Evolutionary conservation across 192 early-diverging fungal species (phyloP).

Genomic region (Backusella australiensis): DNA sequence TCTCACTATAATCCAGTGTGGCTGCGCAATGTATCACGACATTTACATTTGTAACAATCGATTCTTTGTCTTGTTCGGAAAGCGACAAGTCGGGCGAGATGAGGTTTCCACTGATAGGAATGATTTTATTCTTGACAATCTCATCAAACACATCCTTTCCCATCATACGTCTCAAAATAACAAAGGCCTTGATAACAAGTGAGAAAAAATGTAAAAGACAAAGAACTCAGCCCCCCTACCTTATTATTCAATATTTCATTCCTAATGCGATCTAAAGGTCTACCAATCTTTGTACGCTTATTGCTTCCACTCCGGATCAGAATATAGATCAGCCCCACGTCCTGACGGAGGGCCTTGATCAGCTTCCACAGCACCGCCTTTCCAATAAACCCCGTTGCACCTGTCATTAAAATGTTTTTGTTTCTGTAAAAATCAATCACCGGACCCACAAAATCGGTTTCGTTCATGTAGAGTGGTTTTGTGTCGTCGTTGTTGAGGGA

Average conservation of each 20-base stretch:
- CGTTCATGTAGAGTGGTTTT: neutral
- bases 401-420: slow-evolving; percentile 47
- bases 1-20: slow-evolving; percentile 48
- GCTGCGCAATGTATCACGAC: slow-evolving; percentile 53
- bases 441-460: slow-evolving; percentile 5
- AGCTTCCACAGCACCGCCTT: slow-evolving; percentile 53
- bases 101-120: slow-evolving; percentile 47
- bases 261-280: slow-evolving; percentile 29
- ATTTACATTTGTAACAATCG: slow-evolving; percentile 38
- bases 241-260: slow-evolving; percentile 36
- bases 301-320: slow-evolving; percentile 33
- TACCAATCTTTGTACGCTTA: slow-evolving; percentile 36
- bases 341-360: slow-evolving; percentile 36
- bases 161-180: slow-evolving; percentile 34
- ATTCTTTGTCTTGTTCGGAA: slow-evolving; percentile 35
- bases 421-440: slow-evolving; percentile 25
- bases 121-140: slow-evolving; percentile 39
- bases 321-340: slow-evolving; percentile 33
- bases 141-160: slow-evolving; percentile 36
- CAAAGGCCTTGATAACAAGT: slow-evolving; percentile 35
- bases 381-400: slow-evolving; percentile 54
- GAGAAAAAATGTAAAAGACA: neutral
- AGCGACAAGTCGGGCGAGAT: slow-evolving; percentile 43
- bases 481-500: slow-evolving; percentile 5
- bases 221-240: neutral